Conservation (phyloP, 2,329 filamentous ascomycete genomes). For the Diaporthe australafricana region DNA sequence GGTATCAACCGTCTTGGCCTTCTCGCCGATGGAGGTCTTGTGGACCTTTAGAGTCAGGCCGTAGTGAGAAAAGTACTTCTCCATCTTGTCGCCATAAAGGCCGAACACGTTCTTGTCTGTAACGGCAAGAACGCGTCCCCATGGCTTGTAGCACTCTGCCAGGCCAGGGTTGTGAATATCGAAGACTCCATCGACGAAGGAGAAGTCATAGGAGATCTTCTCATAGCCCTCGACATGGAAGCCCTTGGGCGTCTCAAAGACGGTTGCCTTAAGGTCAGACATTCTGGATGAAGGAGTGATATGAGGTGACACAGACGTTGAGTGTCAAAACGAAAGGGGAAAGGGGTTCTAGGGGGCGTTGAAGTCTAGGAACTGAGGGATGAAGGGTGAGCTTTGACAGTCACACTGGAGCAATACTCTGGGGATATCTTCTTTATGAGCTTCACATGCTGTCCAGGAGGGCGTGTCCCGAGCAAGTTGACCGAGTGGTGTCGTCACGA, state of each 20-base stretch:
- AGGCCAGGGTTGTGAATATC: conserved; percentile 69
- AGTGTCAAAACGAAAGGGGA: background rate
- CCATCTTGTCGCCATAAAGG: conserved; percentile 74
- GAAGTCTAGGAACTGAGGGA: background rate
- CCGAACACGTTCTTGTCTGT: conserved; percentile 79
- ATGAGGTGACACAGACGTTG: background rate
- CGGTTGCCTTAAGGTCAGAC: conserved; percentile 77
- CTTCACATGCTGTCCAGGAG: background rate
- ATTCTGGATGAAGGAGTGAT: conserved; percentile 53
- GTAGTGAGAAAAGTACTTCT: conserved; percentile 75
- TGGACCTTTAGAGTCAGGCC: conserved; percentile 72
- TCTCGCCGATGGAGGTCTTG: conserved; percentile 80
- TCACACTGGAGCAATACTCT: background rate
- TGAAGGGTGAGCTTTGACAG: background rate
- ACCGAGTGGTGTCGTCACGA: conserved; percentile 36
- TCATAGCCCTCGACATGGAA: conserved; percentile 80
- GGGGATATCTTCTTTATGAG: conserved; percentile 19
- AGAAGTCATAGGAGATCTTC: conserved; percentile 82
- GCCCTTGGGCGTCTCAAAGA: conserved; percentile 71
- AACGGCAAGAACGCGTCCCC: conserved; percentile 74
- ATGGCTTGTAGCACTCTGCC: conserved; percentile 72
- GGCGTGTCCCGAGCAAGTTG: background rate
- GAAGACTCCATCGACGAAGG: conserved; percentile 78
- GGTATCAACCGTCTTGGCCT: conserved; percentile 79
- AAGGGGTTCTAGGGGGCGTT: background rate